These are phyloP conservation scores for Coriolopsis trogii DNA, from an alignment of 1,284 basidiomycete species.

Conservation along the genomic window DNA sequence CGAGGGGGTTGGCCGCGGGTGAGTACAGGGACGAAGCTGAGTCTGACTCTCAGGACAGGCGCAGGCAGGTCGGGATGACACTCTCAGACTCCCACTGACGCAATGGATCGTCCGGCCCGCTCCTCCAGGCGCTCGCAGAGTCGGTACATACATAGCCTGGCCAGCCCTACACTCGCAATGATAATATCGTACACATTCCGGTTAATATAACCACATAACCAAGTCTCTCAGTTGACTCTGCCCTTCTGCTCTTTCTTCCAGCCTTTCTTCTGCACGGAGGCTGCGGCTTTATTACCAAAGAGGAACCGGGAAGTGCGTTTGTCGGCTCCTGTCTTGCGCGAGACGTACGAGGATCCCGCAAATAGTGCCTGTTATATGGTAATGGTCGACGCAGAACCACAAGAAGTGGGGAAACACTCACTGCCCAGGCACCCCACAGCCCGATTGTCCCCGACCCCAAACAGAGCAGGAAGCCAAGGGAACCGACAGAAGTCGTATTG, in stretches of 20 bases:
- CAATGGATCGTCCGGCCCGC: background rate
- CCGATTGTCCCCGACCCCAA: constrained; percentile 54
- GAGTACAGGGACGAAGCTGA: background rate
- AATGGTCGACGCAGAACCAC: background rate
- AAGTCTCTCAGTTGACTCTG: too few relatives aligned
- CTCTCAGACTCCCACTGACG: too few relatives aligned
- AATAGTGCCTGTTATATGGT: constrained; percentile 58
- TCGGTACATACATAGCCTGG: too few relatives aligned
- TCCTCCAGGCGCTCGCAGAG: too few relatives aligned
- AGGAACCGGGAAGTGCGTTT: constrained; percentile 78
- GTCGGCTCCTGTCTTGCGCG: constrained; percentile 77
- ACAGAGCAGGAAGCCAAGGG: constrained; percentile 55
- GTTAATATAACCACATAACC: too few relatives aligned
- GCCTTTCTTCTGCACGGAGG: constrained; percentile 68
- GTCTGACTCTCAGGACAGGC: too few relatives aligned
- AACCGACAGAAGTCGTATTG: constrained; percentile 59
- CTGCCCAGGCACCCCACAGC: constrained; percentile 73
- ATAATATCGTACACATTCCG: too few relatives aligned
- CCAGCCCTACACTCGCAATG: too few relatives aligned
- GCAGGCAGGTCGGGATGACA: too few relatives aligned
- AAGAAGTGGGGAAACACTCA: constrained; percentile 38
- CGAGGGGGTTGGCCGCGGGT: background rate
- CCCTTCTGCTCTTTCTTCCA: constrained; percentile 56
- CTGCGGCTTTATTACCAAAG: constrained; percentile 75
- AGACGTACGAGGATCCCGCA: constrained; percentile 54